Evolutionary conservation across 176 grass and related monocot genomes (phyloP), one percentile per base, ranked within the genome.

Genomic region (Eremochloa ophiuroides): DNA sequence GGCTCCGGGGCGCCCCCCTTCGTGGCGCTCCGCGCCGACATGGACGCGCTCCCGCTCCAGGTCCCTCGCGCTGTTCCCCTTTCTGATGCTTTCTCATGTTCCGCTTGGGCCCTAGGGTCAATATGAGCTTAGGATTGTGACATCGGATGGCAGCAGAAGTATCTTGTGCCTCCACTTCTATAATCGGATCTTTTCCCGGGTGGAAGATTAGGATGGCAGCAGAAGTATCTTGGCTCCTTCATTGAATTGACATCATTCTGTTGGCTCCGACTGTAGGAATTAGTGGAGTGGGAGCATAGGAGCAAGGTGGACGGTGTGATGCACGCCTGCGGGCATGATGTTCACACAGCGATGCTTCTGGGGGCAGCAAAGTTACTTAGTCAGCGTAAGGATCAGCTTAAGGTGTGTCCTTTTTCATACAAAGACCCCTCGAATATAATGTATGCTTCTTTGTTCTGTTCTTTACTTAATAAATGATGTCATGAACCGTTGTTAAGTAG

Each of bases 301-400:
- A 98, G 96, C 79, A 93, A 89, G 80, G 79, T 93, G 58, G 88
- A 93, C 33, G 96, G 96, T 6, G 84, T 91, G 38, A 98, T 98
- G 96, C 92, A 98, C 31, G 96, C 73, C n/a, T 98, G 96, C 8
- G 92, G 96, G 11, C 96, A 98, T 46, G 96, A 98, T 65, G 90
- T 88, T 29, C 96, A 98, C 86, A 84, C 90, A 0, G 56, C 96
- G 22, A 93, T 98, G 96, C 88, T 98, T 33, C 85, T 98, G 15
- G 96, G 96, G 18, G 96, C 96, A 17, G 96, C 92, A 1, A 93
- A 98, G 76, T 93, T 98, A 73, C 95, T 98, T 28, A 91, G 73
- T 62, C 66, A 93, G 82, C 90, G 86, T n/a, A 91, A 91, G 83
- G 53, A 91, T 73, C 84, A 86, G 47, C 80, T 95, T 17, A 89